phyloP scores from a whole-genome alignment of 1,139 yeast species.

The Saccharomyces uvarum region DNA sequence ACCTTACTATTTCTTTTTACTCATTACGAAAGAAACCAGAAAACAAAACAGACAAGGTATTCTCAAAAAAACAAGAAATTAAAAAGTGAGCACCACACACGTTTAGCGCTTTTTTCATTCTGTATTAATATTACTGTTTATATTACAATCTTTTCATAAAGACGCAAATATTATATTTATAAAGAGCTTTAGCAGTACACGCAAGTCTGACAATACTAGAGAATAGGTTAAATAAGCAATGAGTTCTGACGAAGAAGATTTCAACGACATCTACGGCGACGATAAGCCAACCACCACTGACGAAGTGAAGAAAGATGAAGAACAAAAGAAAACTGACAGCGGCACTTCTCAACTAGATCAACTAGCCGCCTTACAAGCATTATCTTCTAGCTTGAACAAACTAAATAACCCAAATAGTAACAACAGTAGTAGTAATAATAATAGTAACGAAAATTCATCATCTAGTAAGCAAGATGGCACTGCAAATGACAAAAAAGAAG shows the following conservation, averaged over 20 bases:
- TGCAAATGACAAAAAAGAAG: slow-evolving; percentile 7
- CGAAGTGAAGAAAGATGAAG: slow-evolving; percentile 10
- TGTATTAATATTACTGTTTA: background rate
- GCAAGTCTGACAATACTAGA: background rate
- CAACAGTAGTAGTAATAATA: slow-evolving; percentile 10
- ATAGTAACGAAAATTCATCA: slow-evolving; percentile 7
- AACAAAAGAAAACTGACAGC: slow-evolving; percentile 6
- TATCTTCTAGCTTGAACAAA: slow-evolving; percentile 28
- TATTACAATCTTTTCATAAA: slow-evolving; percentile 1
- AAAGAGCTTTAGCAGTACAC: background rate
- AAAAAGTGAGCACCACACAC: background rate
- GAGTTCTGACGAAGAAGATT: slow-evolving; percentile 73
- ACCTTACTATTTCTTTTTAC: background rate
- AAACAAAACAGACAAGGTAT: background rate
- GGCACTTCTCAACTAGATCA: slow-evolving; percentile 10
- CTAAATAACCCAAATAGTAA: slow-evolving; percentile 30
- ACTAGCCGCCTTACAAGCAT: slow-evolving; percentile 11
- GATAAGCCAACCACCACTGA: slow-evolving; percentile 20
- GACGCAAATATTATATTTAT: background rate
- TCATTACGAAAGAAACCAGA: background rate
- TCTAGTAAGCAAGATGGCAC: slow-evolving; percentile 3
- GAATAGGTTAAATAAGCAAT: slow-evolving; percentile 19
- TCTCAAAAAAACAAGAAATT: background rate
- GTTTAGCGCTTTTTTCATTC: background rate
- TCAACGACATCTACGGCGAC: slow-evolving; percentile 64